Evolutionary conservation across 495 filamentous ascomycete species (phyloP), one percentile per base, ranked within the genome.

Genomic region (Tuber aestivum): DNA sequence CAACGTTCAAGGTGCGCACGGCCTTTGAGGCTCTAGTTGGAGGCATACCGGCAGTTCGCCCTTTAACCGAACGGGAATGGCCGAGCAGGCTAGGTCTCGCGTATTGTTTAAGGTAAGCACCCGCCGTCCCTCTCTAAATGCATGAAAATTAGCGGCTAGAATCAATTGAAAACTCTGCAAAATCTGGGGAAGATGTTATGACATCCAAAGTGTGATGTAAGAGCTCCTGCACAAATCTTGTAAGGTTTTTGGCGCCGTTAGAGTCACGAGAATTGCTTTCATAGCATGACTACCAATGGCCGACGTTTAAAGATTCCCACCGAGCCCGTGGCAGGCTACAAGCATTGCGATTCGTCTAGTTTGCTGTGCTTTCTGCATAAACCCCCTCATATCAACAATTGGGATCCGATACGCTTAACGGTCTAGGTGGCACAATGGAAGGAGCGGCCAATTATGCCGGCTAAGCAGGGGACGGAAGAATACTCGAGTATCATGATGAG

Each of bases 131-230:
- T 35, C 27, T 20, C 14, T 65, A 5, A 8, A 35, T 0, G 56
- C 56, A 35, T 20, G 16, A 18, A 35, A 20, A 35, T 35, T 20
- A 1, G 16, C 27, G 56, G n/a, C 27, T 16, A 14, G 56, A 32
- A 65, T 65, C 50, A 35, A 18, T 65, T 27, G n/a, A 27, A 56
- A 56, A 27, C 23, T 12, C 21, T 1, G 7, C 14, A 35, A 65
- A 32, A 65, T 65, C 56, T 32, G 56, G 56, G 56, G 56, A 27
- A 65, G 56, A 65, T 65, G 56, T 65, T 65, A 65, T 65, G 27
- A 65, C 56, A 35, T 35, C 14, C 27, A 32, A 35, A 65, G 12
- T 65, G 56, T 35, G 56, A 35, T 32, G 56, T 35, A 8, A 65
- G 56, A 35, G 56, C 56, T 65, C 56, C 56, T 65, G 56, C 27